Percentiles rank a stretch among this genome's conserved stretches.
Conservation (phyloP, 306 rosid genomes). For the Biancaea sappan region DNA sequence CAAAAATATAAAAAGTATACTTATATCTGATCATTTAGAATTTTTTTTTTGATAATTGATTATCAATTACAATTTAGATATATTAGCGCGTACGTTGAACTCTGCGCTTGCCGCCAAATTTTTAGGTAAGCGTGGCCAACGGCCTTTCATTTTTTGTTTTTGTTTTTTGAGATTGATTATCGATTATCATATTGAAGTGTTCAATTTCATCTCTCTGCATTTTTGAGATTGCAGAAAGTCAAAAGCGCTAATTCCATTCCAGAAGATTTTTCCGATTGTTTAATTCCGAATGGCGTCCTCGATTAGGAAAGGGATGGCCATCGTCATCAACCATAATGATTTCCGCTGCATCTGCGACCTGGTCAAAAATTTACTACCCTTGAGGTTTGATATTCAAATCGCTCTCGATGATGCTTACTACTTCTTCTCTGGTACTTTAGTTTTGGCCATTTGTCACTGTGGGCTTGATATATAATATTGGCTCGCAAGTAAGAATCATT, state of each 20-base stretch:
- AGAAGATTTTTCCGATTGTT: neutral
- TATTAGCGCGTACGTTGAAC: too few relatives aligned
- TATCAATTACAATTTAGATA: too few relatives aligned
- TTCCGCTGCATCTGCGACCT: constrained; percentile 39
- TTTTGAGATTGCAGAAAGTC: constrained; percentile 33
- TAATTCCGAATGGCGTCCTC: neutral
- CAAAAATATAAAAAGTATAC: too few relatives aligned
- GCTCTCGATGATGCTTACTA: constrained; percentile 13
- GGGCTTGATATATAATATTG: neutral
- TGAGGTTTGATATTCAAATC: neutral
- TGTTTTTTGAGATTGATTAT: too few relatives aligned
- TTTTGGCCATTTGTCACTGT: neutral
- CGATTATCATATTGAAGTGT: too few relatives aligned
- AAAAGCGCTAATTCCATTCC: constrained; percentile 16
- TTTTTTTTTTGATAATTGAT: too few relatives aligned
- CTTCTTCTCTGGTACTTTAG: constrained; percentile 1
- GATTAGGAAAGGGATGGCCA: constrained; percentile 44
- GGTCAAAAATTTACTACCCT: constrained; percentile 49
- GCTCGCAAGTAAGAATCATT: constrained; percentile 26
- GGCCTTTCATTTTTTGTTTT: too few relatives aligned
- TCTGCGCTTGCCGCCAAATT: too few relatives aligned
- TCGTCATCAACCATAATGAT: constrained; percentile 4
- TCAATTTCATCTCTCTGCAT: too few relatives aligned
- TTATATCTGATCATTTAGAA: too few relatives aligned
- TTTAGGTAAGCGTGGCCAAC: too few relatives aligned